phyloP scores from a whole-genome alignment of 2,329 filamentous ascomycete species.

The Colletotrichum sp. region DNA sequence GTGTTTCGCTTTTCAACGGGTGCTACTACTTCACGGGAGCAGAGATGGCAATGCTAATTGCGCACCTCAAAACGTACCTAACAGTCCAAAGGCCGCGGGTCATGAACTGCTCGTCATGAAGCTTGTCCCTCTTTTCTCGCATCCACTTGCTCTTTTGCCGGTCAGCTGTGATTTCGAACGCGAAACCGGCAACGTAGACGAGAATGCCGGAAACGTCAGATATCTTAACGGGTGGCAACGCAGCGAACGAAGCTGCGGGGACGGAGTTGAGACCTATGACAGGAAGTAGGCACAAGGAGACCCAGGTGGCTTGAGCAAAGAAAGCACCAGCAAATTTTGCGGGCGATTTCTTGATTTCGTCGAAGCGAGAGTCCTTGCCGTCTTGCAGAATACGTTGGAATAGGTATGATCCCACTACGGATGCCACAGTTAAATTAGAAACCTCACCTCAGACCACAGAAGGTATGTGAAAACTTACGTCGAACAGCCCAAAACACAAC shows the following conservation, averaged over 20 bases:
- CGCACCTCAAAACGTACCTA: conserved; percentile 39
- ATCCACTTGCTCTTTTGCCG: conserved; percentile 68
- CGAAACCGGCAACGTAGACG: conserved; percentile 64
- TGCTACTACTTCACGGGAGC: neutral
- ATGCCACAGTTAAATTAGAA: neutral
- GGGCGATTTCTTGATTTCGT: conserved; percentile 41
- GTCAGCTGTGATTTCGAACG: conserved; percentile 67
- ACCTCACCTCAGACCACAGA: neutral
- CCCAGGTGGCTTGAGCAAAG: conserved; percentile 68
- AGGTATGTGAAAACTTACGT: conserved; percentile 44
- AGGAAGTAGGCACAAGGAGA: conserved; percentile 69
- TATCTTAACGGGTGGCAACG: conserved; percentile 50
- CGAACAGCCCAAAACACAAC: conserved; percentile 64
- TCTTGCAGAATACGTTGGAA: conserved; percentile 64
- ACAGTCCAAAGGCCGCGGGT: conserved; percentile 67
- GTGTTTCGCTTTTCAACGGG: neutral
- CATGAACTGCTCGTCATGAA: conserved; percentile 71
- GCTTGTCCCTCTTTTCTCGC: conserved; percentile 65
- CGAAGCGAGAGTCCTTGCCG: conserved; percentile 61
- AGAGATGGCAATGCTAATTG: neutral
- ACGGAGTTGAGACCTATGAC: conserved; percentile 69
- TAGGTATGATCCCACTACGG: conserved; percentile 66
- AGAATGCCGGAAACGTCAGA: conserved; percentile 63
- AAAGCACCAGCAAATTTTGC: conserved; percentile 41
- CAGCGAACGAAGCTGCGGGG: conserved; percentile 56